phyloP scores from a whole-genome alignment of 2,329 filamentous ascomycete genomes.

The Bisporella sp. region DNA sequence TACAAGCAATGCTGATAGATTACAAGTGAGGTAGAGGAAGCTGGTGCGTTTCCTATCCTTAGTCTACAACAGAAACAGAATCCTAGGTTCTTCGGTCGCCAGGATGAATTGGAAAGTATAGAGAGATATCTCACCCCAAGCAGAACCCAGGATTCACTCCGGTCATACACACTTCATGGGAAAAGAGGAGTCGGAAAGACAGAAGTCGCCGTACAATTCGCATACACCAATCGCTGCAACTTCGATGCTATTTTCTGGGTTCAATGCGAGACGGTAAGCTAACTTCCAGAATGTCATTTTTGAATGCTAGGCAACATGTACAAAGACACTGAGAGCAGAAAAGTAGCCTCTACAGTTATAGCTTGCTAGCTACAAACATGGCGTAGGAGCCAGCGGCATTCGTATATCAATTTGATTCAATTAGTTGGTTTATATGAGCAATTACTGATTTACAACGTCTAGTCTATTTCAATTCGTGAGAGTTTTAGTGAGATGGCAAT shows the following conservation, averaged over 20 bases:
- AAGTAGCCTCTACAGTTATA: too few species aligned
- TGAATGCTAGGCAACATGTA: too few species aligned
- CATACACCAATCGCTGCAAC: constrained; percentile 1
- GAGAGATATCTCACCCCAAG: neutral
- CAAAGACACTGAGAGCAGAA: too few species aligned
- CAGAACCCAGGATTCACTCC: neutral
- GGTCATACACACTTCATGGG: constrained; percentile 4
- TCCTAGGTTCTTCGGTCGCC: constrained; percentile 1
- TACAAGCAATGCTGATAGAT: too few species aligned
- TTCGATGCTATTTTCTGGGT: constrained; percentile 21
- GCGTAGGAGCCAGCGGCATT: too few species aligned
- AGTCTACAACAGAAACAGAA: neutral
- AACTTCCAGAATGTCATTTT: too few species aligned
- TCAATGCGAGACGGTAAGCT: constrained; percentile 9
- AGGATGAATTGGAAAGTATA: constrained; percentile 5
- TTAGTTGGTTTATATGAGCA: too few species aligned
- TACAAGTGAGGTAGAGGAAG: neutral
- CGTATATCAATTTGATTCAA: too few species aligned
- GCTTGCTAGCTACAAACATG: too few species aligned
- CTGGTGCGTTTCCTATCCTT: neutral
- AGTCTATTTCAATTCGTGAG: constrained; percentile 13
- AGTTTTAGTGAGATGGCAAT: constrained; percentile 18
- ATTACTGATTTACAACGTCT: too few species aligned
- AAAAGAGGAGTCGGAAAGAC: constrained; percentile 16
- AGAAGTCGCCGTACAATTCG: constrained; percentile 10